Conservation (phyloP, 306 rosid genomes). For the Sophora flavescens region DNA sequence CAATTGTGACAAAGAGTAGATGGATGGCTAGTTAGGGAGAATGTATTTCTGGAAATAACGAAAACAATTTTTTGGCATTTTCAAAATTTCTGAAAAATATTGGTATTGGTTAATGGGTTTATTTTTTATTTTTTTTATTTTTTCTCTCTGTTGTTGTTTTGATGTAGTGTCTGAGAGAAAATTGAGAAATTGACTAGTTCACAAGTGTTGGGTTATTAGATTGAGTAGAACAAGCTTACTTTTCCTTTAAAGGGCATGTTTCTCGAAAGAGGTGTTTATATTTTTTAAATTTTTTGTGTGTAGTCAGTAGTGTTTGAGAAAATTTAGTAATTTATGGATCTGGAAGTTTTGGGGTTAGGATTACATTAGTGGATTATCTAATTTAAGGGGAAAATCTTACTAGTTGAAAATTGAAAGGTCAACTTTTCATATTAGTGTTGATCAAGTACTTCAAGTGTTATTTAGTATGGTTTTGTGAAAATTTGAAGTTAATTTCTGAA, state of each 20-base stretch:
- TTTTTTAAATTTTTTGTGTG: neutral
- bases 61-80: too few relatives aligned
- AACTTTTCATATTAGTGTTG: neutral
- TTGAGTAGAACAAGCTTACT: constrained; percentile 29
- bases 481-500: neutral
- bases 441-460: constrained; percentile 1
- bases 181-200: neutral
- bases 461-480: constrained; percentile 10
- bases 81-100: too few relatives aligned
- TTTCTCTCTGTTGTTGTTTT: neutral
- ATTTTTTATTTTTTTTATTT: too few relatives aligned
- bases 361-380: constrained; percentile 19
- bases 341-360: constrained; percentile 16
- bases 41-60: too few relatives aligned
- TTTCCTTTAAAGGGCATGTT: neutral
- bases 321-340: neutral
- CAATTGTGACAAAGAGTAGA: too few relatives aligned
- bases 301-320: constrained; percentile 8
- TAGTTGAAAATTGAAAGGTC: constrained; percentile 12
- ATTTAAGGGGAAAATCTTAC: neutral
- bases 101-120: neutral
- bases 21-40: too few relatives aligned
- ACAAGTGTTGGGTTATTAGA: neutral
- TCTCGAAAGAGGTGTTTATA: neutral
- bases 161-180: neutral